Evolutionary conservation across 2,329 filamentous ascomycete species (phyloP), one percentile per base, ranked within the genome.

Genomic region (Cryphonectria japonica): DNA sequence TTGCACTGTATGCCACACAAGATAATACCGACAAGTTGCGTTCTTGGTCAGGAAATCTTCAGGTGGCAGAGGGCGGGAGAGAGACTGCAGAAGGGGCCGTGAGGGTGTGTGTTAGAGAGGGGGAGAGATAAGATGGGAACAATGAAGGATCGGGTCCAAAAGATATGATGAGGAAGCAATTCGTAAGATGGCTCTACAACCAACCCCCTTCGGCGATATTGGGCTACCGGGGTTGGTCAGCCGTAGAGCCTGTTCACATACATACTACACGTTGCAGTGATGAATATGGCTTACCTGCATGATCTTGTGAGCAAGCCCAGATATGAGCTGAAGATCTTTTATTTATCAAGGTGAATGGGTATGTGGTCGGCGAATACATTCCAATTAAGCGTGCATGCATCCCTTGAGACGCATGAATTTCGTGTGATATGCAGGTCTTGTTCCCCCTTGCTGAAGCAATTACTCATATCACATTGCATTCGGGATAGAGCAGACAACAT

Each of bases 141-240:
- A 50, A 19, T 19, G 16, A 34, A 19, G 50, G 50, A 37, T 37
- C 9, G 32, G 57, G 9, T 8, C 26, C 7, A n/a, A 22, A 22
- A 39, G 14, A 26, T 16, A 3, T 62, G 52, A 29, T 26, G 52
- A 61, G 19, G 34, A 39, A 37, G 59, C 34, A 22, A 61, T 61
- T 16, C 34, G 59, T 34, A 37, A 34, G 59, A 61, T 61, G 59
- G 52, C 59, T 26, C 41, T n/a, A 16, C 37, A 39, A 46, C 16
- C 43, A 46, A n/a, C 46, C 34, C 34, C 32, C 60, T 13, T 22
- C 34, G 60, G 46, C 32, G 8, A 66, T 57, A 66, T 66, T 54
- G 26, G 46, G 43, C 22, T 52, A 66, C 29, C 63, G 63, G n/a
- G 7, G 8, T 2, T 14, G 46, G n/a, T 22, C 22, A 50, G 29